Conservation (phyloP, 164 flowering plant genomes). For the Vitis rupestris region DNA sequence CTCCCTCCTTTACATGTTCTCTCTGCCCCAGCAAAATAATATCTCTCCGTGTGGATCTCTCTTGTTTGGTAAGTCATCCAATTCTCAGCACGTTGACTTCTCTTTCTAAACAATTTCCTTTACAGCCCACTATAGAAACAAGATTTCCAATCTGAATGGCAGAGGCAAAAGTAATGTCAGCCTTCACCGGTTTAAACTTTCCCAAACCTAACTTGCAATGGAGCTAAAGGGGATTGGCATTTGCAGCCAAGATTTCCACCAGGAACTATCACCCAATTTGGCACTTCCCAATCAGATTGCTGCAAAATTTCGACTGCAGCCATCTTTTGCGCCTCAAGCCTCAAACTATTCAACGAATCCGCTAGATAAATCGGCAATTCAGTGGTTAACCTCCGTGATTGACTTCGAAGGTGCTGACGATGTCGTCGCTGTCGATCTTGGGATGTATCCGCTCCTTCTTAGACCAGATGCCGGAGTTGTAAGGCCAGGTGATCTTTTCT, state of each 20-base stretch:
- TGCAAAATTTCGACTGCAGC: conserved; percentile 90
- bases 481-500: conserved; percentile 80
- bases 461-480: conserved; percentile 82
- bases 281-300: conserved; percentile 90
- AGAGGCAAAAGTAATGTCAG: conserved; percentile 72
- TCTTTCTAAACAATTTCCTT: conserved; percentile 88
- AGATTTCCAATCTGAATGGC: conserved; percentile 94
- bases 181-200: conserved; percentile 54
- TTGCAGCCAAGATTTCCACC: conserved; percentile 89
- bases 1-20: too few species aligned
- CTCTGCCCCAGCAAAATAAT: too few species aligned
- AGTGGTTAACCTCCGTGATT: conserved; percentile 69
- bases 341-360: conserved; percentile 76
- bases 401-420: conserved; percentile 66
- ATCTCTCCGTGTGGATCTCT: too few species aligned
- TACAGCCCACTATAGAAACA: conserved; percentile 82
- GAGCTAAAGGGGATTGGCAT: conserved; percentile 79
- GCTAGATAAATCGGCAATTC: conserved; percentile 87
- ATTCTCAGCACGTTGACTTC: conserved; percentile 71
- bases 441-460: conserved; percentile 87
- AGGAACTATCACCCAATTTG: conserved; percentile 91
- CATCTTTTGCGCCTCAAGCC: conserved; percentile 85
- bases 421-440: conserved; percentile 61
- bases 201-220: conserved; percentile 56
- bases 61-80: conserved; percentile 19